These are phyloP conservation scores for Avena eriantha DNA, from an alignment of 176 grass and related monocot species.

Conservation along the genomic window DNA sequence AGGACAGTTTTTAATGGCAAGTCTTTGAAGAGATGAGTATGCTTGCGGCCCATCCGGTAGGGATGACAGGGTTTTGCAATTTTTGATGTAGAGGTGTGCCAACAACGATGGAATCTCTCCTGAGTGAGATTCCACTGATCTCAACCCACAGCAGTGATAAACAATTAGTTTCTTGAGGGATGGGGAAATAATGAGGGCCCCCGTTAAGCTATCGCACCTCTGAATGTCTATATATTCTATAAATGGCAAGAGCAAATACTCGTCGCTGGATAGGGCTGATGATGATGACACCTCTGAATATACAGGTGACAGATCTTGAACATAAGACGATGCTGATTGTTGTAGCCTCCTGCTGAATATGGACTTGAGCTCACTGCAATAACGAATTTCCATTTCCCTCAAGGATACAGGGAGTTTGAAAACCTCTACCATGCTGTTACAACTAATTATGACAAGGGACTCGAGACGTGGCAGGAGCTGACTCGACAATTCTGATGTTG, in stretches of 20 bases:
- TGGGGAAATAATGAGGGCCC: neutral
- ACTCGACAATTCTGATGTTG: neutral
- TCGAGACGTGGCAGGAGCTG: neutral
- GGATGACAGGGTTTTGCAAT: neutral
- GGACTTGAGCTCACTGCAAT: neutral
- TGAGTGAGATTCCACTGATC: neutral
- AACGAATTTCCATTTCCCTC: neutral
- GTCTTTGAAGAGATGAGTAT: neutral
- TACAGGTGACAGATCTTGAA: neutral
- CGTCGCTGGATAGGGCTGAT: neutral
- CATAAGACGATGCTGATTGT: neutral
- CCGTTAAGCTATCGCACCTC: neutral
- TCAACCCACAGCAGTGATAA: neutral
- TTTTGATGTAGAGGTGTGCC: rapidly evolving
- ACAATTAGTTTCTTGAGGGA: neutral
- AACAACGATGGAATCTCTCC: neutral
- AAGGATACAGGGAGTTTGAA: neutral
- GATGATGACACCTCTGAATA: neutral
- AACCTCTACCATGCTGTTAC: neutral
- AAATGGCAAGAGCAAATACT: neutral
- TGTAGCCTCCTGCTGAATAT: neutral
- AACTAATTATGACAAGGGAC: neutral
- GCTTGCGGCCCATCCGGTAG: neutral
- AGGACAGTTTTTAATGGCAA: rapidly evolving
- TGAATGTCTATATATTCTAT: neutral